phyloP scores from a whole-genome alignment of 352 stramenopile species.

The Globisporangium acanthophoron region DNA sequence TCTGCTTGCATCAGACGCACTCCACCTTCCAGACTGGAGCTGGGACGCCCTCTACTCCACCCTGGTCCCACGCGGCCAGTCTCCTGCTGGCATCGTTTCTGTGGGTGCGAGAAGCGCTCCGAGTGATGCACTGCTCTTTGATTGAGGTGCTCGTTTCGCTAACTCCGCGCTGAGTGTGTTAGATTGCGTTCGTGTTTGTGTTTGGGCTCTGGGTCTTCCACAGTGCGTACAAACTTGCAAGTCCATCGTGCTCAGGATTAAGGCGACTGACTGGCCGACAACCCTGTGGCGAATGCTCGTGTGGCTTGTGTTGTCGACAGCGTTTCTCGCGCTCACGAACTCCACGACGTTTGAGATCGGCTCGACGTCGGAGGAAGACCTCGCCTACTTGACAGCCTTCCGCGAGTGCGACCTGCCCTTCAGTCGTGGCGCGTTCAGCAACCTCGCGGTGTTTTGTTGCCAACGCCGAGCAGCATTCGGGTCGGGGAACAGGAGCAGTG shows the following conservation, averaged over 20 bases:
- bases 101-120: background rate
- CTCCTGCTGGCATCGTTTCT: background rate
- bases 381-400: slow-evolving; percentile 62
- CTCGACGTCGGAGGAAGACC: slow-evolving; percentile 30
- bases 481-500: background rate
- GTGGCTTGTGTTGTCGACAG: slow-evolving; percentile 6
- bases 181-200: slow-evolving; percentile 14
- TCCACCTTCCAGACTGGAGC: background rate
- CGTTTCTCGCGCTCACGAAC: slow-evolving; percentile 49
- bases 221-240: slow-evolving; percentile 14
- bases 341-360: slow-evolving; percentile 71
- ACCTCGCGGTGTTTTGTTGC: slow-evolving; percentile 41
- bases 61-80: background rate
- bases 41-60: background rate
- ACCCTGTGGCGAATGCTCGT: background rate
- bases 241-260: too few species aligned
- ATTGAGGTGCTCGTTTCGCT: background rate
- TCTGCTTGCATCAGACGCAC: background rate
- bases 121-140: background rate
- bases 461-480: background rate
- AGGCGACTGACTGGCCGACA: background rate
- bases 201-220: slow-evolving; percentile 30
- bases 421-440: slow-evolving; percentile 32
- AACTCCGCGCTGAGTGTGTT: background rate
- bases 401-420: slow-evolving; percentile 70